These are phyloP conservation scores for Diaporthe capsici DNA, from an alignment of 2,329 filamentous ascomycete species.

Conservation along the genomic window DNA sequence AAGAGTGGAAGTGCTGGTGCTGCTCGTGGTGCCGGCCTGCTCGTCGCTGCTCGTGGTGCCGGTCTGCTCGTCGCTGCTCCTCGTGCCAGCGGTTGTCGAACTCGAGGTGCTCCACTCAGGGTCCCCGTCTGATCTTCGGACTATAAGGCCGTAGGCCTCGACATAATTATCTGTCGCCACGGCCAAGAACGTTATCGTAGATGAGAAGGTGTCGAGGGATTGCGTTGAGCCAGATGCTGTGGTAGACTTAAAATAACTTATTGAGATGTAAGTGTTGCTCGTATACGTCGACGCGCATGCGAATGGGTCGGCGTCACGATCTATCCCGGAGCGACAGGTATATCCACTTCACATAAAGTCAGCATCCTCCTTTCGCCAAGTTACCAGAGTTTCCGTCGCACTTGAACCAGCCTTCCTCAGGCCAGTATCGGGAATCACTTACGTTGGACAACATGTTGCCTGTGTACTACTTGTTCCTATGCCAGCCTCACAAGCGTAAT, in stretches of 20 bases:
- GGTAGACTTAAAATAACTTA: background rate
- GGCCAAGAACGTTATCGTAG: background rate
- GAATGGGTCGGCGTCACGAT: slow-evolving; percentile 18
- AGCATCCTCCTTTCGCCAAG: background rate
- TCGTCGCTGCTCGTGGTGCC: background rate
- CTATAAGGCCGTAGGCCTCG: slow-evolving; percentile 5
- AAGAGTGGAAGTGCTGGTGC: background rate
- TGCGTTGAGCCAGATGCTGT: background rate
- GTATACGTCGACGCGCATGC: slow-evolving; percentile 7
- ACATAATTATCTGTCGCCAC: background rate
- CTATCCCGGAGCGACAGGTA: background rate
- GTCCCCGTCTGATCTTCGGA: slow-evolving; percentile 11
- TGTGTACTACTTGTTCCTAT: slow-evolving; percentile 17
- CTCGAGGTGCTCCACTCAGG: slow-evolving; percentile 6
- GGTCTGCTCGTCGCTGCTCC: background rate
- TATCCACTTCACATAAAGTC: background rate
- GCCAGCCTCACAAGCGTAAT: slow-evolving; percentile 13
- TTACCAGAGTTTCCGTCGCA: no score
- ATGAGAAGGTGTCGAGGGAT: background rate
- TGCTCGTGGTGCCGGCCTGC: background rate
- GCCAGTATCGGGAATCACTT: background rate
- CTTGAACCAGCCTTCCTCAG: background rate
- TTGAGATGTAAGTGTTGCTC: slow-evolving; percentile 2
- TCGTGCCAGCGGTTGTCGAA: background rate
- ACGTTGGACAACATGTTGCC: slow-evolving; percentile 24